Base-by-base conservation (phyloP, 768 basidiomycete genomes). In the Tylopilus balloui region DNA sequence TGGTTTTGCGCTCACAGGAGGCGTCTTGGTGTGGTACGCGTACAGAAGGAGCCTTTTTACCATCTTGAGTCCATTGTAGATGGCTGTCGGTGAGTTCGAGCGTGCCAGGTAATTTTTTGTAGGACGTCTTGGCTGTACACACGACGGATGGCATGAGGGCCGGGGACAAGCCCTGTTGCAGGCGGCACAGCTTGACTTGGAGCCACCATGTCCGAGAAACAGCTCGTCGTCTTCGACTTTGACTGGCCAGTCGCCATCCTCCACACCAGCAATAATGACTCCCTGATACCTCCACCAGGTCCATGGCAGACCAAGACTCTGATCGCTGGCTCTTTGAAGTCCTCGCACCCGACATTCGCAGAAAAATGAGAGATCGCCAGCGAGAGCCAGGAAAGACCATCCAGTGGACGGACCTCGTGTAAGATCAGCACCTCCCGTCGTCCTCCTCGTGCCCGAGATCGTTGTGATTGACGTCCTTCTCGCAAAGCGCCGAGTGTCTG, bases 321-420 rank as follows among this genome's bases (percentile, higher is more conserved):
- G 96, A 98, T 69, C 76, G 93, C 69, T 99, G 87, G 81, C 73
- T 93, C 51, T 84, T 91, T 55, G 91, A 94, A 66, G 91, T 95
- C 49, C 78, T 93, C 28, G 87, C 84, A 0, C 85, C 86, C 2
- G 82, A 90, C 58, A 75, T 97, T 37, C 88, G 96, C 46, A 75
- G 90, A 40, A 81, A 88, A 63, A 82, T 96, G 76, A 24, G 36
- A 25, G 59, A 61, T 42, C 61, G 53, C 1, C 0, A 28, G 78
- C 88, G 61, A 73, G 72, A 20, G 72, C 83, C 58, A 78, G 88
- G 65, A 57, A 68, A 8, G 67, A 78, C 52, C 13, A 64, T 77
- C 23, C 91, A 96, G 64, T 99, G 92, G 86, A 97, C 94, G 3
- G 96, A 98, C 72, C 79, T 96, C 31, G 83, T 97, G 95, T 97